Evolutionary conservation across 2,329 filamentous ascomycete genomes (phyloP).

Genomic region (Hypoxylon rubiginosum): DNA sequence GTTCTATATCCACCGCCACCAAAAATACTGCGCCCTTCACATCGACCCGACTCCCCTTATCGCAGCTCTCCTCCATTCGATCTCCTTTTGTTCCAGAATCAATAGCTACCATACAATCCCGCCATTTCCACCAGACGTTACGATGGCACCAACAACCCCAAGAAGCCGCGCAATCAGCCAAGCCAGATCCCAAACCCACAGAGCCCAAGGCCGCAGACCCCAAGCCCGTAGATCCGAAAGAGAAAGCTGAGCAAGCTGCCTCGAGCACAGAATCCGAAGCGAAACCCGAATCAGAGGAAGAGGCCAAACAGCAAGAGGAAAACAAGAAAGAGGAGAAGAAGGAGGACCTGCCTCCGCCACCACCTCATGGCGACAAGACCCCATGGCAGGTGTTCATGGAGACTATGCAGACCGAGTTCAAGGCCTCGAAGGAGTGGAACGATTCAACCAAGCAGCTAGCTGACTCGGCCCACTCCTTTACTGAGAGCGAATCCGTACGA

Average conservation of each 20-base stretch:
- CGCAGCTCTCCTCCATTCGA: constrained; percentile 57
- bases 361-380: constrained; percentile 98
- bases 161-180: constrained; percentile 48
- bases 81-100: constrained; percentile 61
- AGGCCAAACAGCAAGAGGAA: constrained; percentile 62
- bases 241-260: constrained; percentile 58
- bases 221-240: constrained; percentile 45
- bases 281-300: constrained; percentile 59
- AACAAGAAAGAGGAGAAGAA: constrained; percentile 71
- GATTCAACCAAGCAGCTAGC: constrained; percentile 96
- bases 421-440: constrained; percentile 98
- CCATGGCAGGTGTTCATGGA: constrained; percentile 99
- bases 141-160: constrained; percentile 51
- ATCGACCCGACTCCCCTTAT: constrained; percentile 47
- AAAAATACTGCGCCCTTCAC: constrained; percentile 48
- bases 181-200: constrained; percentile 51
- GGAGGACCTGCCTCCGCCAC: constrained; percentile 83
- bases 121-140: constrained; percentile 57
- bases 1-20: constrained; percentile 49
- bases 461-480: constrained; percentile 89
- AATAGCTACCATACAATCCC: constrained; percentile 56
- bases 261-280: constrained; percentile 53
- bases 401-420: constrained; percentile 93
- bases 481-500: constrained; percentile 91
- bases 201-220: constrained; percentile 53